Percentiles rank a stretch among this genome's conserved stretches.
phyloP scores from a whole-genome alignment of 495 filamentous ascomycete species.

The Oidiodendron maius region DNA sequence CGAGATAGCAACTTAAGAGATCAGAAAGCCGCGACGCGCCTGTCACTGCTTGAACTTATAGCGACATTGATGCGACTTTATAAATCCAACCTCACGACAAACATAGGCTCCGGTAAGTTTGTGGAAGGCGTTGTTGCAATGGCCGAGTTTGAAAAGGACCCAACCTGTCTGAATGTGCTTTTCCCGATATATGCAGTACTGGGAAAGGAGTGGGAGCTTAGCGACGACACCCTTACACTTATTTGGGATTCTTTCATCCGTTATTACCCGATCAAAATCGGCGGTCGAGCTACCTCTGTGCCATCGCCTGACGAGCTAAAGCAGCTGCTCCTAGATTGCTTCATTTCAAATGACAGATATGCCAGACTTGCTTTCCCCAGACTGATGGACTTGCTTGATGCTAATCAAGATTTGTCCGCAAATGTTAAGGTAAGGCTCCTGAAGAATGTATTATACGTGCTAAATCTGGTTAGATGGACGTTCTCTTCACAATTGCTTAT shows the following conservation, averaged over 20 bases:
- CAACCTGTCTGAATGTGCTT: constrained; percentile 40
- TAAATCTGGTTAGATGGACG: constrained; percentile 33
- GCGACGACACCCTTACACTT: not conserved
- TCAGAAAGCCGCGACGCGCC: constrained; percentile 36
- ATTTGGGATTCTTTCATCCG: constrained; percentile 34
- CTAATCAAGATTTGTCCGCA: constrained; percentile 40
- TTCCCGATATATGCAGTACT: constrained; percentile 36
- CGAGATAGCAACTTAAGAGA: constrained; percentile 30
- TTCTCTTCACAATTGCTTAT: constrained; percentile 40
- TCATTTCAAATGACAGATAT: constrained; percentile 34
- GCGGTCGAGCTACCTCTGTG: constrained; percentile 23
- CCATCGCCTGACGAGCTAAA: constrained; percentile 46
- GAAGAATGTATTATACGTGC: constrained; percentile 10
- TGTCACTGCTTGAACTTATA: constrained; percentile 42
- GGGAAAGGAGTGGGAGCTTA: constrained; percentile 26
- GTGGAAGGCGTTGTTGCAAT: constrained; percentile 12
- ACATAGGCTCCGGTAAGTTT: constrained; percentile 5
- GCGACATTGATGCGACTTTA: constrained; percentile 26
- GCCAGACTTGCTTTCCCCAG: constrained; percentile 35
- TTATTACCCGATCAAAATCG: constrained; percentile 48
- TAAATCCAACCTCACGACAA: not conserved
- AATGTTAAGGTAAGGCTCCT: constrained; percentile 25
- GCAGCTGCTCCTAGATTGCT: constrained; percentile 37
- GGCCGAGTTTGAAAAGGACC: constrained; percentile 35
- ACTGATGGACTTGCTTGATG: constrained; percentile 40